A percentile compares a stretch with the other conserved stretches of the same genome.
Evolutionary conservation across 2,329 filamentous ascomycete genomes (phyloP).

Genomic region (Trichoderma koningii): DNA sequence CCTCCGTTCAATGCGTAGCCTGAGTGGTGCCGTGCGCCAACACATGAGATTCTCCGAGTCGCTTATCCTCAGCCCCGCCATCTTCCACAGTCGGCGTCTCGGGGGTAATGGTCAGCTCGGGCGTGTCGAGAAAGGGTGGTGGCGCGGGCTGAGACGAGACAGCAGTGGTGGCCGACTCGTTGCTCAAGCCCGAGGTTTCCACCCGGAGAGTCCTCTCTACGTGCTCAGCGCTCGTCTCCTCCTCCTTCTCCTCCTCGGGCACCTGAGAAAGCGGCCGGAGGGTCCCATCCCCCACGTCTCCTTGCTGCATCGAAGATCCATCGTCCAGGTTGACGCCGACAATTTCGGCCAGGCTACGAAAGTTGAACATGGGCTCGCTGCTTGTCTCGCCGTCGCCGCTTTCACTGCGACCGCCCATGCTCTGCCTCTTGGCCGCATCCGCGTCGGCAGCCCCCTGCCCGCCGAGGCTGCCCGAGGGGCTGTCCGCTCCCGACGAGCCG

Average conservation of each 20-base stretch:
- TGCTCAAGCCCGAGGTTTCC: slow-evolving; percentile 10
- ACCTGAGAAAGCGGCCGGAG: slow-evolving; percentile 42
- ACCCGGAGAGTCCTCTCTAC: slow-evolving; percentile 33
- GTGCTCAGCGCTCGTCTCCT: slow-evolving; percentile 39
- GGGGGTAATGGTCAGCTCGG: slow-evolving; percentile 52
- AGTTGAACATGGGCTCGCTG: slow-evolving; percentile 85
- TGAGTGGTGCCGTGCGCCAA: slow-evolving; percentile 4
- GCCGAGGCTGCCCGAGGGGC: slow-evolving; percentile 56
- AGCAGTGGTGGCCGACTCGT: slow-evolving; percentile 4
- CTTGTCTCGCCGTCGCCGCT: slow-evolving; percentile 55
- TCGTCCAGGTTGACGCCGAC: slow-evolving; percentile 67
- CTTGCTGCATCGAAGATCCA: slow-evolving; percentile 39
- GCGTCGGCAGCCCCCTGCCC: slow-evolving; percentile 40
- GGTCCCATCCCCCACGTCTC: slow-evolving; percentile 30
- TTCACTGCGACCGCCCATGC: slow-evolving; percentile 50
- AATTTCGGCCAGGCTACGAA: slow-evolving; percentile 81
- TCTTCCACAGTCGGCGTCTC: slow-evolving; percentile 48
- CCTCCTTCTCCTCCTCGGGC: slow-evolving; percentile 44
- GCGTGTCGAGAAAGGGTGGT: slow-evolving; percentile 36
- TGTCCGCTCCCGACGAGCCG: slow-evolving; percentile 74
- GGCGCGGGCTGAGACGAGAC: neutral
- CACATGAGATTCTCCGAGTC: slow-evolving; percentile 45
- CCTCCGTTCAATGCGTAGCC: neutral
- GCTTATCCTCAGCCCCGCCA: slow-evolving; percentile 46
- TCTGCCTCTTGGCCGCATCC: slow-evolving; percentile 52